Base-by-base conservation (phyloP, 805 yeast species). In the Wickerhamia fluorescens region DNA sequence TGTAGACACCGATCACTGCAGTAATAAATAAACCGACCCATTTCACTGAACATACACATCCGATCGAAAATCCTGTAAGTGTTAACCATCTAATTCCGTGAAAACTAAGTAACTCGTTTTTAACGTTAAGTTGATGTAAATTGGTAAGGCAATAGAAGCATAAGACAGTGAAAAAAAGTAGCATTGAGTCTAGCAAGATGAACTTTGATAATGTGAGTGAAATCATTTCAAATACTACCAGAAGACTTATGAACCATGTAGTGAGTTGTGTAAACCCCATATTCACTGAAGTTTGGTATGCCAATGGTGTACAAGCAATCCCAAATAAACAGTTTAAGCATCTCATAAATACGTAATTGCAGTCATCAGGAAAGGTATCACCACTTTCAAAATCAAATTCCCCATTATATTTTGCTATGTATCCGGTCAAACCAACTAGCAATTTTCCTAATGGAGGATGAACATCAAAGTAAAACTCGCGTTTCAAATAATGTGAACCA, bases 371-470 rank as follows among this genome's bases (percentile, higher is more conserved):
- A 47, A 68, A 82, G 8, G 42, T 38, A 21, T 64, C 66, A 11
- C 92, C 92, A 29, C 81, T 71, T 16, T 74, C 78, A 51, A 83
- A 83, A 31, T 68, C 76, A 63, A 78, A 83, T n/a, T 75, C 64
- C 21, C 87, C 84, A 45, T 82, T 75, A 52, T 79, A 83, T n/a
- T 82, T 81, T n/a, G 89, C 88, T 36, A 83, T 48, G 49, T 73
- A 80, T 16, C 87, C 94, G 11, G 86, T 76, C 4, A 83, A 59
- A 2, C 86, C 94, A 36, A 81, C 76, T 28, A 83, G 59, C 78
- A 83, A 74, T 47, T 83, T 83, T 7, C 92, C 94, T 42, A 83
- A 64, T 1, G 94, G 94, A 13, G 94, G 94, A 49, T 83, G 94
- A 17, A 83, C 94, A 58, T 83, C 94, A 44, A 77, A 85, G 46